Conservation (phyloP, 1,139 yeast species). For the Zygotorulaspora mrakii region DNA sequence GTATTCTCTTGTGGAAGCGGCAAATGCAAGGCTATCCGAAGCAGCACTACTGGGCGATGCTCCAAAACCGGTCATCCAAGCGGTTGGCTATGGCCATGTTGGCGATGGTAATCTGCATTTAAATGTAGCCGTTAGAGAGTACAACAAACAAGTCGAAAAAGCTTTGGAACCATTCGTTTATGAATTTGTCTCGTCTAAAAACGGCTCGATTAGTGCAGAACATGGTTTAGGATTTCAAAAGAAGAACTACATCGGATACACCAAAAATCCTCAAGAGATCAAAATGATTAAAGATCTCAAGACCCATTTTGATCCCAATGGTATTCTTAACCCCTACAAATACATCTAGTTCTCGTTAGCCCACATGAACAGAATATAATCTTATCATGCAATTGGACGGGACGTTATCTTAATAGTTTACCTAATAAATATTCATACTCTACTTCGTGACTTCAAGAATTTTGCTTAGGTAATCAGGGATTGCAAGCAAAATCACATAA, state of each 20-base stretch:
- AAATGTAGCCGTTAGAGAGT: slow-evolving; percentile 83
- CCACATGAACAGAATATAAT: too few relatives aligned
- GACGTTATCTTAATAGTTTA: too few relatives aligned
- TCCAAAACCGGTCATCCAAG: slow-evolving; percentile 75
- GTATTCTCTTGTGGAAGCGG: slow-evolving; percentile 76
- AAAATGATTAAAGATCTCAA: slow-evolving; percentile 71
- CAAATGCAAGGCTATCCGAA: slow-evolving; percentile 52
- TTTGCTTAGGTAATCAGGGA: background rate
- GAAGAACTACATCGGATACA: slow-evolving; percentile 79
- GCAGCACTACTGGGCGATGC: slow-evolving; percentile 65
- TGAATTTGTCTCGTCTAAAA: slow-evolving; percentile 73
- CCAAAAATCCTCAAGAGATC: slow-evolving; percentile 69
- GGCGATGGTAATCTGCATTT: slow-evolving; percentile 93
- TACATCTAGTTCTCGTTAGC: slow-evolving; percentile 42
- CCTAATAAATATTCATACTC: background rate
- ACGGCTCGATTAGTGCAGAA: slow-evolving; percentile 93
- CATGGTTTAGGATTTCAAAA: slow-evolving; percentile 97
- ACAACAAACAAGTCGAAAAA: slow-evolving; percentile 69
- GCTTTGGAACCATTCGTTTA: slow-evolving; percentile 88
- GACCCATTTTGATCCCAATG: slow-evolving; percentile 80
- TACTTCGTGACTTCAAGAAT: background rate
- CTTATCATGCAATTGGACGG: too few relatives aligned
- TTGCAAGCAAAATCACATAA: background rate
- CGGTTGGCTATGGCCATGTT: slow-evolving; percentile 89
- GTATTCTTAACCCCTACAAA: slow-evolving; percentile 89